These are phyloP conservation scores for Paecilomyces fulvus DNA, from an alignment of 2,329 filamentous ascomycete species.

Conservation along the genomic window DNA sequence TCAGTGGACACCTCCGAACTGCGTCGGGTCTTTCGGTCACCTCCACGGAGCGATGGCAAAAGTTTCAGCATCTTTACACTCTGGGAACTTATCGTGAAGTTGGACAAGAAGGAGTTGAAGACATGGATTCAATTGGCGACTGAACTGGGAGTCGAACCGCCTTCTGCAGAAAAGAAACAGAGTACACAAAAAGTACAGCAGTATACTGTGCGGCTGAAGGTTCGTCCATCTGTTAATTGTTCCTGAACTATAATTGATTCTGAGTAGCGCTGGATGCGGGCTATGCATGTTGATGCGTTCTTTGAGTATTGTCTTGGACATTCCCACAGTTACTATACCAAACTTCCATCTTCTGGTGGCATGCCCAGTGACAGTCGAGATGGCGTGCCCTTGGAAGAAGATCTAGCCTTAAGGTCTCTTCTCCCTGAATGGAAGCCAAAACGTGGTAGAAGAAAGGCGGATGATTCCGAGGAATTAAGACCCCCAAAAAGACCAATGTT, in stretches of 20 bases:
- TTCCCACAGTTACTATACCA: slow-evolving; percentile 68
- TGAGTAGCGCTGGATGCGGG: slow-evolving; percentile 81
- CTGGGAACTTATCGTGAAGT: slow-evolving; percentile 68
- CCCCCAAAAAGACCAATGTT: slow-evolving; percentile 53
- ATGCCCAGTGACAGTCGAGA: slow-evolving; percentile 62
- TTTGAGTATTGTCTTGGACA: slow-evolving; percentile 82
- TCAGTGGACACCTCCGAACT: slow-evolving; percentile 62
- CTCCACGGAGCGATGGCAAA: slow-evolving; percentile 82
- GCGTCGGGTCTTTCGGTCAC: slow-evolving; percentile 65
- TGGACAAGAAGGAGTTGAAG: slow-evolving; percentile 76
- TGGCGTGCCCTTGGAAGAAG: slow-evolving; percentile 76
- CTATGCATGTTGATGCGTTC: slow-evolving; percentile 90
- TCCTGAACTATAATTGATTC: neutral
- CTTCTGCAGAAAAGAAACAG: slow-evolving; percentile 71
- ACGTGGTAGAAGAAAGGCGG: slow-evolving; percentile 52
- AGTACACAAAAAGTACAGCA: slow-evolving; percentile 92
- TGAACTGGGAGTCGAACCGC: slow-evolving; percentile 79
- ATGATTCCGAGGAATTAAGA: slow-evolving; percentile 50
- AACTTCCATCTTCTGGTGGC: slow-evolving; percentile 59
- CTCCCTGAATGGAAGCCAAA: slow-evolving; percentile 65
- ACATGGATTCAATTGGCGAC: slow-evolving; percentile 87
- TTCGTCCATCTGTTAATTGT: slow-evolving; percentile 30
- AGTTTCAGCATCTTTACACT: slow-evolving; percentile 70
- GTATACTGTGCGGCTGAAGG: slow-evolving; percentile 86
- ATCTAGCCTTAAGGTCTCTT: slow-evolving; percentile 75